These are phyloP conservation scores for Pseudocercospora pini-densiflorae DNA, from an alignment of 2,329 filamentous ascomycete species.

Conservation along the genomic window DNA sequence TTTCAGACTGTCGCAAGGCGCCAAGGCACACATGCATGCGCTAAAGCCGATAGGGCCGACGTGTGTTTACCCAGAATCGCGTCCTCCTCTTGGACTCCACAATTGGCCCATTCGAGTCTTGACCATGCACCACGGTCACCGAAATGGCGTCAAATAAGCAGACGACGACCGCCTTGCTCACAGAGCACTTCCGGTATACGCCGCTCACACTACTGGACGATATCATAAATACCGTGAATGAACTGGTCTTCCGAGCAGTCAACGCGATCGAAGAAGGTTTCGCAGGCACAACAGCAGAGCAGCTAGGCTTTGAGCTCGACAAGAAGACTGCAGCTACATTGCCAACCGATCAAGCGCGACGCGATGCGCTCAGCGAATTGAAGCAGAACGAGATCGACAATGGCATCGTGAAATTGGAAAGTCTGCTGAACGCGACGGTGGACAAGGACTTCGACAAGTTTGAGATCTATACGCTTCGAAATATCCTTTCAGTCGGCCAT, in stretches of 20 bases:
- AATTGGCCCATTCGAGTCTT: neutral
- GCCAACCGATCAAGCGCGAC: conserved; percentile 27
- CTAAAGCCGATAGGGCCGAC: neutral
- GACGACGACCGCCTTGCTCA: conserved; percentile 68
- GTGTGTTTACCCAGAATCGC: neutral
- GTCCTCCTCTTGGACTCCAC: neutral
- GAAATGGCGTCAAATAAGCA: conserved; percentile 51
- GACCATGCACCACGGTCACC: neutral
- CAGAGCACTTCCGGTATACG: conserved; percentile 94
- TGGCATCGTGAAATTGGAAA: conserved; percentile 62
- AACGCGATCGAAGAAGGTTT: conserved; percentile 86
- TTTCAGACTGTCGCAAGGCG: neutral
- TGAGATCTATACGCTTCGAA: conserved; percentile 83
- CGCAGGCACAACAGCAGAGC: conserved; percentile 70
- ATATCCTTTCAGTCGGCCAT: conserved; percentile 60
- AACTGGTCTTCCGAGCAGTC: conserved; percentile 86
- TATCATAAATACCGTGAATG: conserved; percentile 96
- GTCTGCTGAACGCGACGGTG: conserved; percentile 54
- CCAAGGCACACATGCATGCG: neutral
- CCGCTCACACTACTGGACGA: conserved; percentile 94
- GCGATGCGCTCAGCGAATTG: conserved; percentile 43
- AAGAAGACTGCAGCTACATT: conserved; percentile 17
- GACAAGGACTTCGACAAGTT: conserved; percentile 58
- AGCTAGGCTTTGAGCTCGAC: conserved; percentile 71
- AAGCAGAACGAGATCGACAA: conserved; percentile 72